phyloP scores from a whole-genome alignment of 768 basidiomycete genomes.

The Plicaturopsis crispa region DNA sequence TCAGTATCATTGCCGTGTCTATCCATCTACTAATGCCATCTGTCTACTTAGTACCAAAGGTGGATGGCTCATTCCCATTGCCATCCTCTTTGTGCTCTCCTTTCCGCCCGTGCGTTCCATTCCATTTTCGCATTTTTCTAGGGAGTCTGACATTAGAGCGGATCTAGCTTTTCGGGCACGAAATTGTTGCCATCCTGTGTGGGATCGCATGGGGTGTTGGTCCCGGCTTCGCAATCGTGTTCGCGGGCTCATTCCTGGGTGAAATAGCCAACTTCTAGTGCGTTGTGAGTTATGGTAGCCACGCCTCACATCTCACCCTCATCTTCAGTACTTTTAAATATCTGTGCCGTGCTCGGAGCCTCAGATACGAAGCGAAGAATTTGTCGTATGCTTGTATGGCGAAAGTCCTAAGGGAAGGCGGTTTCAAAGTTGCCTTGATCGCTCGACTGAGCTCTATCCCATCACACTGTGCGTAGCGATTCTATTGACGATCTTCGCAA shows the following conservation, averaged over 20 bases:
- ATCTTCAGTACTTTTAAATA: conserved; percentile 28
- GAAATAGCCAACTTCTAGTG: conserved; percentile 28
- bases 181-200: conserved; percentile 32
- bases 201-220: conserved; percentile 40
- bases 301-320: not conserved
- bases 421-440: conserved; percentile 27
- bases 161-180: conserved; percentile 33
- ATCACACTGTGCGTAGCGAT: conserved; percentile 19
- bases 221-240: conserved; percentile 36
- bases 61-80: conserved; percentile 38
- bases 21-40: no score
- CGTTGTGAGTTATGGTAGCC: not conserved
- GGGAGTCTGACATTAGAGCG: no score
- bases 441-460: conserved; percentile 26
- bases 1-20: no score
- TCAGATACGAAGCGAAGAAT: conserved; percentile 25
- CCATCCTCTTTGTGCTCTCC: conserved; percentile 34
- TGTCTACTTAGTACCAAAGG: no score
- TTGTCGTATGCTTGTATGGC: conserved; percentile 30
- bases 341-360: conserved; percentile 25
- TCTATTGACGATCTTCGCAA: not conserved
- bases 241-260: conserved; percentile 26
- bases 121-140: no score
- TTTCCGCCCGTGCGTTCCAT: conserved; percentile 26
- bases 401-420: conserved; percentile 32